phyloP scores from a whole-genome alignment of 169 alveolate species.

The Pseudocohnilembus persalinus region DNA sequence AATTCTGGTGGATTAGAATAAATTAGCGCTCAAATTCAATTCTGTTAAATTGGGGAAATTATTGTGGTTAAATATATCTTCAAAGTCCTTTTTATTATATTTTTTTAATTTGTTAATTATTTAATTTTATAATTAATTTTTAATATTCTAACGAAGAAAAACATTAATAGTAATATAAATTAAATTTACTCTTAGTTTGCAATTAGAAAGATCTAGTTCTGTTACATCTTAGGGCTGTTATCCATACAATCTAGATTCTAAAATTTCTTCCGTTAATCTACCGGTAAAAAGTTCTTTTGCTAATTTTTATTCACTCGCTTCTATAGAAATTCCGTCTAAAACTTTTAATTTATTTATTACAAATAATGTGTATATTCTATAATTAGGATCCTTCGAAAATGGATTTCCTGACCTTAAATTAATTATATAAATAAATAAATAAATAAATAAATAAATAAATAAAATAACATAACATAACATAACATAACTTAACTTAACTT shows the following conservation, averaged over 20 bases:
- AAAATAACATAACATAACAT: too few species aligned
- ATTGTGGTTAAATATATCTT: slow-evolving; percentile 65
- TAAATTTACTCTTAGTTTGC: slow-evolving; percentile 49
- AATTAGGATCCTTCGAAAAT: slow-evolving; percentile 56
- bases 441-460: too few species aligned
- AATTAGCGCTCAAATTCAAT: slow-evolving; percentile 61
- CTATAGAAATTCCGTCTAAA: slow-evolving; percentile 67
- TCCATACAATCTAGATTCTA: slow-evolving; percentile 61
- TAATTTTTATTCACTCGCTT: slow-evolving; percentile 46
- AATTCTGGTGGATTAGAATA: slow-evolving; percentile 51
- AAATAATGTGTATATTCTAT: slow-evolving; percentile 65
- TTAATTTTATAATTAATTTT: too few species aligned
- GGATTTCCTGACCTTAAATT: slow-evolving; percentile 59
- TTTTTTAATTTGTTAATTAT: too few species aligned
- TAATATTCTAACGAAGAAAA: too few species aligned
- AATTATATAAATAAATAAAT: too few species aligned
- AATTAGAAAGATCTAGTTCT: slow-evolving; percentile 57
- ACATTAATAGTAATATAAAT: background rate
- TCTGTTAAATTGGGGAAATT: slow-evolving; percentile 70
- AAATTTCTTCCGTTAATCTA: slow-evolving; percentile 77
- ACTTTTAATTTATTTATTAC: slow-evolving; percentile 65
- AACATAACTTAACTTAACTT: too few species aligned
- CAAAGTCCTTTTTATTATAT: slow-evolving; percentile 58
- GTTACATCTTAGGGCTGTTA: slow-evolving; percentile 44
- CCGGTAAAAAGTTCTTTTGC: slow-evolving; percentile 84